A percentile compares a stretch with the other conserved stretches of the same genome.
phyloP scores from a whole-genome alignment of 1,284 basidiomycete species.

The Phylloporus sp. region DNA sequence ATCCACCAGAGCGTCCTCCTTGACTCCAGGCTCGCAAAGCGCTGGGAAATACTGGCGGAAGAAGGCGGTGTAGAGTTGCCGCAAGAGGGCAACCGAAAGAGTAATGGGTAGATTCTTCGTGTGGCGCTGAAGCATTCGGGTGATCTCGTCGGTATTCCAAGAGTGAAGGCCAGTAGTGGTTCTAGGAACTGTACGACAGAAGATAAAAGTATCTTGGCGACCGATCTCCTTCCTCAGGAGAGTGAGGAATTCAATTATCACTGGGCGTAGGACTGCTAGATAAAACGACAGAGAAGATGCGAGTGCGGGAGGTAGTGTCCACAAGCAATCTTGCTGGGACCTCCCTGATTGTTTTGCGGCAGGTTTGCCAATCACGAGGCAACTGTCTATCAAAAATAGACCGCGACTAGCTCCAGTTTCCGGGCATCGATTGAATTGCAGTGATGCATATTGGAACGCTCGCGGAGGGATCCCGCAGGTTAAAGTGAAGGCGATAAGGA shows the following conservation, averaged over 20 bases:
- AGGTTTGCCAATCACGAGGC: constrained; percentile 12
- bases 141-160: constrained; percentile 5
- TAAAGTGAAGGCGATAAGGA: background rate
- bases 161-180: background rate
- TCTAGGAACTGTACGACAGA: background rate
- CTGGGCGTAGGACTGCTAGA: background rate
- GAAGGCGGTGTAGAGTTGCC: constrained; percentile 16
- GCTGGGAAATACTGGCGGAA: constrained; percentile 19
- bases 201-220: constrained; percentile 4
- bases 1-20: constrained; percentile 15
- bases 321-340: constrained; percentile 8
- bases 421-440: background rate
- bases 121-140: background rate
- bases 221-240: constrained; percentile 2
- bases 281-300: constrained; percentile 5
- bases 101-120: background rate
- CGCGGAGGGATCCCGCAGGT: constrained; percentile 8
- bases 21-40: background rate
- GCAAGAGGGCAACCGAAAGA: constrained; percentile 3
- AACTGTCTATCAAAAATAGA: constrained; percentile 13
- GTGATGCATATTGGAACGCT: constrained; percentile 10
- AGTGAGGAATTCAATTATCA: background rate
- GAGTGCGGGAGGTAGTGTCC: constrained; percentile 9
- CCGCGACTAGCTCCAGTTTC: background rate
- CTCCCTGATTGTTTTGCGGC: constrained; percentile 3